Conservation (phyloP, 305 asterid species). For the Fraxinus sp. region DNA sequence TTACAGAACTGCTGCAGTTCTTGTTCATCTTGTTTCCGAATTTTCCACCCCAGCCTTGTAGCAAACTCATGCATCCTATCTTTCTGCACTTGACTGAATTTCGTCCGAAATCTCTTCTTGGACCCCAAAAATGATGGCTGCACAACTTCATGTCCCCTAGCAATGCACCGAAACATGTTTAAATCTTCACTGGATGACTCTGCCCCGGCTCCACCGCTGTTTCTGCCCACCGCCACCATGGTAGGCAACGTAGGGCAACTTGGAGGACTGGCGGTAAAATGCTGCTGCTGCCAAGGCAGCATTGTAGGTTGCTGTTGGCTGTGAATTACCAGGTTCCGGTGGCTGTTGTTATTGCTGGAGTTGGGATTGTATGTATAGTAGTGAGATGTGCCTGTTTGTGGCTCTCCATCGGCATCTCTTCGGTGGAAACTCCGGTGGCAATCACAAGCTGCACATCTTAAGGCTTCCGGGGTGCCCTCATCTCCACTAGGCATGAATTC, state of each 20-base stretch:
- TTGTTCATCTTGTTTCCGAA: constrained; percentile 62
- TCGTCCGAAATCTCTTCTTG: constrained; percentile 66
- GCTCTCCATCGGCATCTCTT: constrained; percentile 43
- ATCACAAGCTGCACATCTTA: constrained; percentile 78
- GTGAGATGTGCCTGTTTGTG: constrained; percentile 19
- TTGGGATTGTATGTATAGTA: constrained; percentile 17
- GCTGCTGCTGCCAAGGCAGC: not conserved
- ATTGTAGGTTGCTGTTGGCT: not conserved
- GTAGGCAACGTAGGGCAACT: constrained; percentile 34
- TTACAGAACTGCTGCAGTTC: constrained; percentile 55
- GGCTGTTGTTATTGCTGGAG: constrained; percentile 15
- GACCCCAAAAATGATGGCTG: constrained; percentile 28
- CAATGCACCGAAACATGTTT: constrained; percentile 31
- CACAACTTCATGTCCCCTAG: constrained; percentile 25
- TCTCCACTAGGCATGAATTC: constrained; percentile 86
- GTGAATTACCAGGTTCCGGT: constrained; percentile 16
- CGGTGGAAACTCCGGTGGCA: constrained; percentile 86
- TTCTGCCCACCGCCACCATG: constrained; percentile 58
- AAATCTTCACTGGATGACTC: constrained; percentile 82
- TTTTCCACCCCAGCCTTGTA: constrained; percentile 61
- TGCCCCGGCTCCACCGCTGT: constrained; percentile 38
- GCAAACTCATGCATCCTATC: constrained; percentile 75
- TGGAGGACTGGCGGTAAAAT: constrained; percentile 16
- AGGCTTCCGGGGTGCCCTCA: constrained; percentile 50
- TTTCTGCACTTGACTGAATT: constrained; percentile 63